Evolutionary conservation across 225 moss, liverwort and hornwort genomes (phyloP).

Genomic region (Thuidium tamariscinum): DNA sequence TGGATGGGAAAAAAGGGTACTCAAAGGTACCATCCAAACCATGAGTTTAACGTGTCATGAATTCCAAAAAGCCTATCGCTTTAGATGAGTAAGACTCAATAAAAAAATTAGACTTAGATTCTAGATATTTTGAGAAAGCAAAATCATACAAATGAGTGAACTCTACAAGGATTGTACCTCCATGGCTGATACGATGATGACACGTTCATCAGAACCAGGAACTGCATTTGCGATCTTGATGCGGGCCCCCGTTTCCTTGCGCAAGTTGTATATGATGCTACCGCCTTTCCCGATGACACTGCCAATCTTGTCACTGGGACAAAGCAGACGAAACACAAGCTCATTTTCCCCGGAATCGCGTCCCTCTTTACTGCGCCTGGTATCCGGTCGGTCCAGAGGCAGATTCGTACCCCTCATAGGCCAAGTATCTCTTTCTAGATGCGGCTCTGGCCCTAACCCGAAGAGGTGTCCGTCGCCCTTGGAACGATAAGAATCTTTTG

Average conservation of each 20-base stretch:
- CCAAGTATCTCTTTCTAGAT: conserved; percentile 39
- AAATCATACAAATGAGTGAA: not conserved
- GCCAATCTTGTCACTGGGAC: conserved; percentile 95
- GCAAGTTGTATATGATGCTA: conserved; percentile 78
- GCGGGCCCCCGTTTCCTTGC: conserved; percentile 93
- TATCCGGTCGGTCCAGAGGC: conserved; percentile 27
- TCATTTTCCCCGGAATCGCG: conserved; percentile 64
- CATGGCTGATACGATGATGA: conserved; percentile 82
- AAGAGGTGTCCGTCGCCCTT: conserved; percentile 40
- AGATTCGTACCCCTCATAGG: conserved; percentile 50
- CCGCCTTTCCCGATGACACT: conserved; percentile 96
- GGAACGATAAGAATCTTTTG: conserved; percentile 45
- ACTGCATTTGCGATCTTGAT: conserved; percentile 97
- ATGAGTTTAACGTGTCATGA: not conserved
- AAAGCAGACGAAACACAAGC: conserved; percentile 84
- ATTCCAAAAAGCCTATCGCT: not conserved
- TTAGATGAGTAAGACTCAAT: not conserved
- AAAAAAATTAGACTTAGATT: not conserved
- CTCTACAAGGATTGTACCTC: conserved; percentile 42
- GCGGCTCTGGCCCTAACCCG: conserved; percentile 36
- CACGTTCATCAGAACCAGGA: conserved; percentile 94
- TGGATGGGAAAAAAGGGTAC: not conserved
- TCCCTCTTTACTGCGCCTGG: conserved; percentile 37
- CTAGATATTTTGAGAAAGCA: not conserved
- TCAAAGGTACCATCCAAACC: not conserved